Evolutionary conservation across 2,329 filamentous ascomycete genomes (phyloP), one percentile per base, ranked within the genome.

Genomic region (Sphaerulina vaccinii): DNA sequence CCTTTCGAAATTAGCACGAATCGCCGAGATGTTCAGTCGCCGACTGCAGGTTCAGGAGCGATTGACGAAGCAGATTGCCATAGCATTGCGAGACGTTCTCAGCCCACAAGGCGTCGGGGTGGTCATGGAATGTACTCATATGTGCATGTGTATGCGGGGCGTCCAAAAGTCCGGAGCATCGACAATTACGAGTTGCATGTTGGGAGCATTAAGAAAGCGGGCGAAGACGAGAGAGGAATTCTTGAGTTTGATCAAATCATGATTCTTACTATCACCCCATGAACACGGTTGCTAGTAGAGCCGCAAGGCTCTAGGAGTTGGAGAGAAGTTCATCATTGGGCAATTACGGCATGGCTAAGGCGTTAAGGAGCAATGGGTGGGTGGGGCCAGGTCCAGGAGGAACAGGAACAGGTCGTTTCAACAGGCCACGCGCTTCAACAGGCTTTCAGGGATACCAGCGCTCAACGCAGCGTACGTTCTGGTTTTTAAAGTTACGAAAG

Each of bases 71-170:
- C 91, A 99, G 70, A 91, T 99, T 11, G 93, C 93, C 16, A 83
- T 96, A 57, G 92, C 93, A 13, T 86, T 99, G 57, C 90, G 90
- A 68, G 91, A 97, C 66, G 85, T 97, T 10, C 79, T 99, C 41
- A 87, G 95, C 69, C 93, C 93, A 2, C 90, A 95, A 68, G 93
- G 93, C 40, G 92, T 99, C 1, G 92, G 89, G 16, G 93, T 99
- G 2, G 92, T 99, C 54, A 96, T 99, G 86, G 93, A 99, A 68
- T 95, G 89, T 11, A 91, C 84, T 66, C 93, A 99, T 73, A 77
- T 97, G 40, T 99, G 93, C 77, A 99, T 97, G 92, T 90, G 96
- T 13, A 97, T 96, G 91, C 84, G 93, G 40, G 93, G 93, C n/a
- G 92, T 99, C 8, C 83, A 96, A 69, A 96, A 99, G 78, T 90